phyloP scores from a whole-genome alignment of 208 protist species.

The Blechomonas ayalai region DNA sequence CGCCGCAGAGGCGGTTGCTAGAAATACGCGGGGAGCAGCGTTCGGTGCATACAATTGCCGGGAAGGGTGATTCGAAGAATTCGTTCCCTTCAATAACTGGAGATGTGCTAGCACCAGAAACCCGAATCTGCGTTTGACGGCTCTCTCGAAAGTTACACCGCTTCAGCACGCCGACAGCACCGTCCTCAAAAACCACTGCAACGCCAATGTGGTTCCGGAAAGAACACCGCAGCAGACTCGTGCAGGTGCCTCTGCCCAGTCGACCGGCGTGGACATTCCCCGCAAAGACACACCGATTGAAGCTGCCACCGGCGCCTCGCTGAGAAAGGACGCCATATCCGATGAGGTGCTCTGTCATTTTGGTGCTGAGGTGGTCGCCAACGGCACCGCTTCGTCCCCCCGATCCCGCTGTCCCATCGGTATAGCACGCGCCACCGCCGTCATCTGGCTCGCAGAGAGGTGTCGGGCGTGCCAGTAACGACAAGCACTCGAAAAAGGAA shows the following conservation, averaged over 20 bases:
- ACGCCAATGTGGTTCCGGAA: slow-evolving; percentile 8
- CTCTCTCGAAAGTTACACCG: slow-evolving; percentile 17
- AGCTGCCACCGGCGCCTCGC: slow-evolving; percentile 8
- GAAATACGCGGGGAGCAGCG: slow-evolving; percentile 5
- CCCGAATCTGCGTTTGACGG: slow-evolving; percentile 5
- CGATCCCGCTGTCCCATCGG: no score
- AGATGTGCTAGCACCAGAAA: slow-evolving; percentile 5
- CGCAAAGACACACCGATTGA: slow-evolving; percentile 13
- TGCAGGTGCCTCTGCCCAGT: slow-evolving; percentile 8
- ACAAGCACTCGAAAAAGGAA: background rate
- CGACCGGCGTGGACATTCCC: slow-evolving; percentile 14
- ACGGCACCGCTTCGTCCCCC: no score
- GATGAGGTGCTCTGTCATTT: slow-evolving; percentile 13
- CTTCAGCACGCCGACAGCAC: slow-evolving; percentile 1
- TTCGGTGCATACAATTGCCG: slow-evolving; percentile 5
- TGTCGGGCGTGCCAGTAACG: no score
- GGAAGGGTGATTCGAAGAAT: slow-evolving; percentile 13
- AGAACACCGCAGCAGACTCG: slow-evolving; percentile 9
- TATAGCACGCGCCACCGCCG: no score
- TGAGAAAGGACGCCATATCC: slow-evolving; percentile 14
- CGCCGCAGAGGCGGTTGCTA: slow-evolving; percentile 10
- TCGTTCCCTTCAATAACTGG: slow-evolving; percentile 15
- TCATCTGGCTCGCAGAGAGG: no score
- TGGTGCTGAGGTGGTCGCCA: slow-evolving; percentile 8
- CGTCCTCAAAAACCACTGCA: slow-evolving; percentile 7